Conservation (phyloP, 2,329 filamentous ascomycete species). For the Diaporthe ampelina region DNA sequence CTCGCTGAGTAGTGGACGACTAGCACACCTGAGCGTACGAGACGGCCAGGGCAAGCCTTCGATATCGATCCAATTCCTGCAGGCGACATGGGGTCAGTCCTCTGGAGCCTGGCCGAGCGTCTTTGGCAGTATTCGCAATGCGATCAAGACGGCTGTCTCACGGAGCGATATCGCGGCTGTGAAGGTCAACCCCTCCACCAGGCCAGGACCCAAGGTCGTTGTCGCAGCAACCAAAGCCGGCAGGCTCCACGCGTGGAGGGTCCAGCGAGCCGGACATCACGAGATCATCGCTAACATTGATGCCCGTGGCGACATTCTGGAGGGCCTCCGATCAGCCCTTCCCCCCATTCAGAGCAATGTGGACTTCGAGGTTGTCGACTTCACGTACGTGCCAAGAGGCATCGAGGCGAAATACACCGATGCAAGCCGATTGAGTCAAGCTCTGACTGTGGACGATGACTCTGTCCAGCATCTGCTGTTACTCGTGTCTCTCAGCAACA, state of each 20-base stretch:
- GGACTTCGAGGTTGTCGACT: slow-evolving; percentile 83
- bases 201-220: slow-evolving; percentile 87
- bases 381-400: slow-evolving; percentile 75
- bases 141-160: slow-evolving; percentile 77
- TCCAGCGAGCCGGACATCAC: slow-evolving; percentile 89
- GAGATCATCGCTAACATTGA: slow-evolving; percentile 81
- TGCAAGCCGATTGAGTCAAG: slow-evolving; percentile 65
- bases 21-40: slow-evolving; percentile 88
- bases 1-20: slow-evolving; percentile 85
- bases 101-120: slow-evolving; percentile 68
- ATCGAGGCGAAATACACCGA: slow-evolving; percentile 64
- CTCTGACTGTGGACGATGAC: slow-evolving; percentile 63
- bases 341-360: slow-evolving; percentile 65
- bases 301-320: slow-evolving; percentile 73
- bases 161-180: slow-evolving; percentile 86
- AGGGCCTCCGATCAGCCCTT: slow-evolving; percentile 70
- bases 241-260: slow-evolving; percentile 86
- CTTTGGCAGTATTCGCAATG: slow-evolving; percentile 85
- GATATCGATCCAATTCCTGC: slow-evolving; percentile 83
- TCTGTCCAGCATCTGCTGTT: slow-evolving; percentile 72
- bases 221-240: slow-evolving; percentile 84
- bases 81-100: slow-evolving; percentile 68
- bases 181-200: slow-evolving; percentile 77
- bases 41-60: slow-evolving; percentile 89
- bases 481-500: slow-evolving; percentile 69